Evolutionary conservation across 192 early-diverging fungal species (phyloP), one percentile per base, ranked within the genome.

Genomic region (Entomortierella parvispora): DNA sequence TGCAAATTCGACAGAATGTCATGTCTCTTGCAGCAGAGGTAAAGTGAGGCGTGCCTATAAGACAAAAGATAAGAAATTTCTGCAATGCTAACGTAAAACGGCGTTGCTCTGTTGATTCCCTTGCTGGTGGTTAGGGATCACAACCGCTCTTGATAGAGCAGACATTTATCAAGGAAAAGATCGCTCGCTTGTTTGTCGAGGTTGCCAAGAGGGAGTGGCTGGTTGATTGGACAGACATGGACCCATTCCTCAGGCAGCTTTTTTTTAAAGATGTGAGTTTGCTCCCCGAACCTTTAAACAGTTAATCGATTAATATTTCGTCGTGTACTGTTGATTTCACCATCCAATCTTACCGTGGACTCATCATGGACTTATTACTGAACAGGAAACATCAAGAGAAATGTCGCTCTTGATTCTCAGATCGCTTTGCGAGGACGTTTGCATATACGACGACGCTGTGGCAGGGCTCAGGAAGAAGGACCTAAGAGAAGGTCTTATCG

Each of bases 201-300:
- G 69, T 89, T 28, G 88, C 82, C 17, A 90, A 91, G 58, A 64
- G 88, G 17, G 81, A 81, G 58, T 91, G 87, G 88, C 90, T 90
- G 2, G 53, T 60, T 40, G 42, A 58, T n/a, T 91, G 90, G 90
- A 55, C 69, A 10, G 84, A 88, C 28, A 85, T 91, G 77, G 86
- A 91, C 52, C 2, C 45, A 1, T 45, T 81, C 26, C 61, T 91
- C 14, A 57, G 76, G 46, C 57, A 71, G n/a, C 23, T 90, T 42
- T 90, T 86, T 51, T 58, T 42, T 43, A 71, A 67, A 46, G 60
- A 72, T 32, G 85, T 85, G 58, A 50, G 81, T 37, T 18, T 12
- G 2, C 12, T 15, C 18, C 11, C 17, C 48, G 12, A 29, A 58
- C 32, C 20, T 29, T 29, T 42, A 12, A n/a, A n/a, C n/a, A n/a